Conservation (phyloP, 495 filamentous ascomycete species). For the Daldinia vernicosa region DNA sequence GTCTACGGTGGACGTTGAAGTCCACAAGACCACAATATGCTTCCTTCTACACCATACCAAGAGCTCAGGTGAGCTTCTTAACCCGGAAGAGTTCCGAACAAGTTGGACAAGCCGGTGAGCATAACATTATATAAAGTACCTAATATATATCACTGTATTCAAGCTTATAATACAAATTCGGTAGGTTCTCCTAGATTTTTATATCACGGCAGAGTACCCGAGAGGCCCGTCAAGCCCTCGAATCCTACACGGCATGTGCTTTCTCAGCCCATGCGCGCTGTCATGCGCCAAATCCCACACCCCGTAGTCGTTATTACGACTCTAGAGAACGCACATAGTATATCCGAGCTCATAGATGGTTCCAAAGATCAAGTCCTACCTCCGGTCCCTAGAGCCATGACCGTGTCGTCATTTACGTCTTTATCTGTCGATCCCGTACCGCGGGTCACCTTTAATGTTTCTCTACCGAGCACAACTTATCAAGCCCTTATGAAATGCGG, state of each 20-base stretch:
- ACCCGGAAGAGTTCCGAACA: conserved; percentile 6
- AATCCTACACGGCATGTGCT: conserved; percentile 37
- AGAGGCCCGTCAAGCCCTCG: conserved; percentile 40
- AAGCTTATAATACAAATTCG: background rate
- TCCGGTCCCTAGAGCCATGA: conserved; percentile 66
- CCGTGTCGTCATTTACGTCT: conserved; percentile 84
- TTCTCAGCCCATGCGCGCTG: conserved; percentile 59
- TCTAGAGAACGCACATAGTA: conserved; percentile 42
- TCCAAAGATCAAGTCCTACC: conserved; percentile 14
- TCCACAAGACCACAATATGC: conserved; percentile 41
- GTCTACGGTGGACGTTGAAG: conserved; percentile 39
- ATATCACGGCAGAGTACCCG: background rate
- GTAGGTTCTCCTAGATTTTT: background rate
- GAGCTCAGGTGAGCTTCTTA: conserved; percentile 19
- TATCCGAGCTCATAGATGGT: conserved; percentile 43
- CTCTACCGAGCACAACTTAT: conserved; percentile 74
- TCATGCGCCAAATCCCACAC: conserved; percentile 77
- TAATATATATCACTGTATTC: background rate
- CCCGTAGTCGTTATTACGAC: conserved; percentile 79
- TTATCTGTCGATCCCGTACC: conserved; percentile 73
- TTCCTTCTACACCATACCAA: background rate
- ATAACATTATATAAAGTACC: background rate
- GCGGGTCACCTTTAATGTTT: conserved; percentile 81
- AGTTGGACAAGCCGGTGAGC: conserved; percentile 1
- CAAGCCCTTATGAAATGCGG: conserved; percentile 61